Base-by-base conservation (phyloP, 257 asterid genomes). In the Capsicum chinense region DNA sequence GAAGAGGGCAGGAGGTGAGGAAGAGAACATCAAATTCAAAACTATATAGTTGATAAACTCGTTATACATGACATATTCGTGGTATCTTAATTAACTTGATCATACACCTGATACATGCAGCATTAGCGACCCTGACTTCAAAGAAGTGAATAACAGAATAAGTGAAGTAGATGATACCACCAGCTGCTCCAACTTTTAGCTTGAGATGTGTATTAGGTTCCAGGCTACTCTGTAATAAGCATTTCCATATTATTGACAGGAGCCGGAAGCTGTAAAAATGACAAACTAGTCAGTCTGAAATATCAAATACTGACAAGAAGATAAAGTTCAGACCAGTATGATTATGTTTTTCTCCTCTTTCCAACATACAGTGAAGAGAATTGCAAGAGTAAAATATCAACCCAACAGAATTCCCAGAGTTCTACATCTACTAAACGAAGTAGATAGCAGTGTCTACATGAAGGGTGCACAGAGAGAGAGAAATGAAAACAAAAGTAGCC, bases 201-300 rank as follows among this genome's bases (percentile, higher is more conserved):
- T 76, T 33, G 63, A 52, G n/a, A 76, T 21, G 48, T 17, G 11
- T 76, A 52, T 26, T 76, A 52, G 26, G 37, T 52, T 14, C 8
- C 81, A 76, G 57, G 42, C 81, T 76, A 76, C 81, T 52, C 81
- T 7, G 81, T 76, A 14, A 76, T 9, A 76, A 76, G 60, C 81
- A 76, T 76, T 52, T 54, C 62, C 14, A 76, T 13, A 76, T 13
- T 54, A 52, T 52, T 0, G 26, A 26, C 81, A 52, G 63, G 81
- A 54, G 8, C 26, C 21, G 26, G 47, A 52, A 76, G 26, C 81
- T 76, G 81, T 52, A 76, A 76, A 73, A 21, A 76, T 52, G 48
- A 26, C 8, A 52, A 14, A 76, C 6, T 62, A 21, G 59, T 73
- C 19, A 73, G 80, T 14, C 48, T 19, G 81, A 74, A 21, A 74